Conservation (phyloP, 148 eudicot genomes). For the Cornus kousa region DNA sequence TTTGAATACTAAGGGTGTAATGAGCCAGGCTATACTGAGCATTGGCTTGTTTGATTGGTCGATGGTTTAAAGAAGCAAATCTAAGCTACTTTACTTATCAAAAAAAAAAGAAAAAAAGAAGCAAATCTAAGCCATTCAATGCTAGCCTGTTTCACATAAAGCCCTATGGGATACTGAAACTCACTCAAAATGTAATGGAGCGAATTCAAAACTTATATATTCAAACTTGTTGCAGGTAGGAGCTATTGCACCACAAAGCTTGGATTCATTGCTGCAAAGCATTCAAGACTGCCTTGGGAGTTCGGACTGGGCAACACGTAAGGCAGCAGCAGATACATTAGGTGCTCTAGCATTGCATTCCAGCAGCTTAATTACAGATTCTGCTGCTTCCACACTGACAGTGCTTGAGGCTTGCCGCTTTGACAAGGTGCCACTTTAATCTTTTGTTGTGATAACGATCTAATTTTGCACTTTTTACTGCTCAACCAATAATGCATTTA, state of each 20-base stretch:
- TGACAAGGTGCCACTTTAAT: constrained; percentile 64
- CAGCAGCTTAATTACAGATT: constrained; percentile 60
- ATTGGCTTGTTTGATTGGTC: background rate
- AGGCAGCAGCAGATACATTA: constrained; percentile 92
- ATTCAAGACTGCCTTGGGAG: constrained; percentile 78
- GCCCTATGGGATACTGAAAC: background rate
- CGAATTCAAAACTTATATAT: constrained; percentile 8
- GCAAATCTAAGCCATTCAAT: background rate
- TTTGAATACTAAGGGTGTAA: background rate
- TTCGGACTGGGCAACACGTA: constrained; percentile 96
- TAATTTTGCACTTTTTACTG: background rate
- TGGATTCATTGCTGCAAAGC: constrained; percentile 77
- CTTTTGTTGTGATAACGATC: background rate
- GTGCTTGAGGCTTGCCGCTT: constrained; percentile 80
- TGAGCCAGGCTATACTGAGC: background rate
- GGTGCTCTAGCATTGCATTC: constrained; percentile 73
- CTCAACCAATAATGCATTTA: background rate
- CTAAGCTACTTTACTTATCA: too few relatives aligned
- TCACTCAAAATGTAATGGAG: background rate
- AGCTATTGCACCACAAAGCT: constrained; percentile 74
- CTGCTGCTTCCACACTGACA: constrained; percentile 60
- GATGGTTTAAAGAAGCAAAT: background rate
- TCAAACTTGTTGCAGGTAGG: constrained; percentile 57
- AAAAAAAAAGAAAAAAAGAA: too few relatives aligned
- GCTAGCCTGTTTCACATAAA: background rate